A percentile compares a stretch with the other conserved stretches of the same genome.
These are phyloP conservation scores for Sarcodon aspratus DNA, from an alignment of 768 basidiomycete species.

Conservation along the genomic window DNA sequence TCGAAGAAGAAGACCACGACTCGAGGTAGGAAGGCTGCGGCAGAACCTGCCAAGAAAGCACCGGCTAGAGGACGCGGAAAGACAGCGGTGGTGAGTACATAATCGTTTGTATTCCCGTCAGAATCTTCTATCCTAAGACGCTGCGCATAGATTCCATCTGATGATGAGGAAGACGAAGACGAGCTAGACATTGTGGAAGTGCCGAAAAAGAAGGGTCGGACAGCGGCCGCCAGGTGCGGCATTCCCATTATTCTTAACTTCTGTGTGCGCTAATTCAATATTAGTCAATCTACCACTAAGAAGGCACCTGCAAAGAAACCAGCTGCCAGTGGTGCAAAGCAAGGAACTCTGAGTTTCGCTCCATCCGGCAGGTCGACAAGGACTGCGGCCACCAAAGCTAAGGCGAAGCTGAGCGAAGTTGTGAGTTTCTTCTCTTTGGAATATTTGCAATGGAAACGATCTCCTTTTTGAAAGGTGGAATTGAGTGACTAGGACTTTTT, in stretches of 20 bases:
- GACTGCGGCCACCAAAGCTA: conserved; percentile 60
- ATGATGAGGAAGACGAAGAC: conserved; percentile 47
- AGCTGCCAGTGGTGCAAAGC: conserved; percentile 26
- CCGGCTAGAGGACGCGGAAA: conserved; percentile 40
- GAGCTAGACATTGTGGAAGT: conserved; percentile 42
- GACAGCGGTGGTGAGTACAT: conserved; percentile 25
- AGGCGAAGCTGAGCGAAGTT: conserved; percentile 41
- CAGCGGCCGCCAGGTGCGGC: conserved; percentile 51
- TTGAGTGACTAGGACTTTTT: too few relatives aligned
- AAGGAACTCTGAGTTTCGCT: conserved; percentile 52
- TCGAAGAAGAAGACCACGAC: conserved; percentile 19
- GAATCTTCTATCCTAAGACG: too few relatives aligned
- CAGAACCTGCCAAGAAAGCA: conserved; percentile 22
- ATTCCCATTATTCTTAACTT: background rate
- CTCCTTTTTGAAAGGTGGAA: too few relatives aligned
- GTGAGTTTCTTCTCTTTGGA: conserved; percentile 17
- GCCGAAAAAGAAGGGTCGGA: conserved; percentile 50
- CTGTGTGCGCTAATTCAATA: background rate
- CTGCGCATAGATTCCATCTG: conserved; percentile 20
- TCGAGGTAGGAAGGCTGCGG: conserved; percentile 19
- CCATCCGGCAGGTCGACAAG: conserved; percentile 40
- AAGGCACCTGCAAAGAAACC: conserved; percentile 43
- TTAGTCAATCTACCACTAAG: conserved; percentile 19
- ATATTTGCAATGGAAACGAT: too few relatives aligned
- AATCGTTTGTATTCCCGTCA: too few relatives aligned